Conservation (phyloP, 1,284 basidiomycete genomes). For the Prillingera fragicola region DNA sequence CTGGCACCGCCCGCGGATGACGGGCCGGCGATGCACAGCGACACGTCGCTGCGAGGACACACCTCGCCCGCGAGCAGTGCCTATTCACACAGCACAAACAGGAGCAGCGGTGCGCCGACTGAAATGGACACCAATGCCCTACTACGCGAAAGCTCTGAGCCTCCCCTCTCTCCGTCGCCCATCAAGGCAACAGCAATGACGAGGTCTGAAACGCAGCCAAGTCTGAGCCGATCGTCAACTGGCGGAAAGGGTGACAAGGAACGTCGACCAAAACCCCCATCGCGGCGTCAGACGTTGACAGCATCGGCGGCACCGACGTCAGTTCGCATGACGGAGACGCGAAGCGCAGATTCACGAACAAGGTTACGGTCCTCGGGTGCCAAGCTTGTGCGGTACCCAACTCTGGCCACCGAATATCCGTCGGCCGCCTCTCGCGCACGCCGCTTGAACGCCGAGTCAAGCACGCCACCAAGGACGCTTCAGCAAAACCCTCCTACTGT, state of each 20-base stretch:
- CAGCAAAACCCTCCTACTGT: neutral
- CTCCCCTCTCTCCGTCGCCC: conserved; percentile 7
- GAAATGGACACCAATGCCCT: conserved; percentile 11
- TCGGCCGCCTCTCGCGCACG: conserved; percentile 1
- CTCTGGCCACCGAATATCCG: conserved; percentile 11
- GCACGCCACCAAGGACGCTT: conserved; percentile 2
- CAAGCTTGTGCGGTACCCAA: conserved; percentile 14
- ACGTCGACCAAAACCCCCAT: conserved; percentile 13
- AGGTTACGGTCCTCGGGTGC: conserved; percentile 16
- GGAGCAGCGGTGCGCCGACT: conserved; percentile 8
- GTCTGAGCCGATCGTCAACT: conserved; percentile 6
- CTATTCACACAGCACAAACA: conserved; percentile 6
- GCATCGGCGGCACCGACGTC: conserved; percentile 23
- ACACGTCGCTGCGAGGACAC: neutral
- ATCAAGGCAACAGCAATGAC: conserved; percentile 5
- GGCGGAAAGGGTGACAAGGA: conserved; percentile 7
- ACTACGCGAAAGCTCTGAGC: neutral
- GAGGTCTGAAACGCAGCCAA: conserved; percentile 5
- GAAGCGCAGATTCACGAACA: conserved; percentile 29
- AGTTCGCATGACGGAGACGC: conserved; percentile 33
- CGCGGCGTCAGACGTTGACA: conserved; percentile 25
- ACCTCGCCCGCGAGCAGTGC: conserved; percentile 6
- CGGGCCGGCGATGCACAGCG: too few relatives aligned
- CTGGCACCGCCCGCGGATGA: conserved; percentile 29
- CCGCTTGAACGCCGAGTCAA: neutral